A percentile compares a stretch with the other conserved stretches of the same genome.
phyloP scores from a whole-genome alignment of 169 alveolate species.

The Perkinsus marinus region DNA sequence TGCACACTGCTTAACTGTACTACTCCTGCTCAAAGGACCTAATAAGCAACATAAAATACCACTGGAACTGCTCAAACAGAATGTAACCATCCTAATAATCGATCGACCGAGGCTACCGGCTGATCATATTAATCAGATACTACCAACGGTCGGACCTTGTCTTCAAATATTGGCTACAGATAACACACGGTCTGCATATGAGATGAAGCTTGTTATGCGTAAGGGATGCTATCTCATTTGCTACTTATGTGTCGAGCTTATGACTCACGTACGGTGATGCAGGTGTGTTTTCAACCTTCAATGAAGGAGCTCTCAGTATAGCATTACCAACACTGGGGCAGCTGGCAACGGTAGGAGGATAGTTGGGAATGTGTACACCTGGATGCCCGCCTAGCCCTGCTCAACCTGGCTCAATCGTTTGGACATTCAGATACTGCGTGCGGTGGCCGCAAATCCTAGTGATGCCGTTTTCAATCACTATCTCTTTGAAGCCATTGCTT shows the following conservation, averaged over 20 bases:
- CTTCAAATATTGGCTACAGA: background rate
- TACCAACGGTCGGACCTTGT: background rate
- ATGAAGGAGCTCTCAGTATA: background rate
- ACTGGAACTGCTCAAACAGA: background rate
- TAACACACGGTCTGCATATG: background rate
- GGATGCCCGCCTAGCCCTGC: no score
- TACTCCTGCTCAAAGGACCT: background rate
- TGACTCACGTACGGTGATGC: no score
- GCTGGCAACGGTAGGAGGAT: background rate
- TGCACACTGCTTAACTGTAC: background rate
- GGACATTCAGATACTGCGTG: background rate
- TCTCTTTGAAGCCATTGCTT: slow-evolving; percentile 2
- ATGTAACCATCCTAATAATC: background rate
- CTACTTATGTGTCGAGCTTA: no score
- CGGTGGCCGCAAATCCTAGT: background rate
- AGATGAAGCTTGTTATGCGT: background rate
- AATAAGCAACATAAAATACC: background rate
- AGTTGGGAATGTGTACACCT: no score
- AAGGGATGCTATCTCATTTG: background rate
- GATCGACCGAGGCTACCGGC: no score
- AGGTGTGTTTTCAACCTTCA: background rate
- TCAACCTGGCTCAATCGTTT: no score
- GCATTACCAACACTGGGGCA: background rate
- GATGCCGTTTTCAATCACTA: background rate
- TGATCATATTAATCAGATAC: no score